Evolutionary conservation across 2,329 filamentous ascomycete species (phyloP), one percentile per base, ranked within the genome.

Genomic region (Fusarium concolor): DNA sequence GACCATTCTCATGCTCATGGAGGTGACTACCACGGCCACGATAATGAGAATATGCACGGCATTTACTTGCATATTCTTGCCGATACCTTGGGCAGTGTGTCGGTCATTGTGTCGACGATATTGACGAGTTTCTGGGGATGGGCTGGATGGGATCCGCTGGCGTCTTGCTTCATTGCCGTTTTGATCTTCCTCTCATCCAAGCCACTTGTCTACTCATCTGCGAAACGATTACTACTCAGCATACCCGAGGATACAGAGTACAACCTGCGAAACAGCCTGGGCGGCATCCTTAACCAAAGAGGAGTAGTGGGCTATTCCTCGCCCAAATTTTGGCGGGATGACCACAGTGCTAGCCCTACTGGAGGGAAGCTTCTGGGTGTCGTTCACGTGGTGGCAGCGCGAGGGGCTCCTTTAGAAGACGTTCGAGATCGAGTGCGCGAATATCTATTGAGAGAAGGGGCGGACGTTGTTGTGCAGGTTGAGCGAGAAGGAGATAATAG

Each of bases 21-120:
- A 28, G 76, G 82, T 51, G 78, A 82, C 59, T 77, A 71, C 64
- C 81, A 76, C 59, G 70, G 74, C n/a, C 91, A 94, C 74, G 91
- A 93, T 65, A 97, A 97, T 77, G 96, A 99, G 74, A 99, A 99
- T 76, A 97, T 99, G 94, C 82, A 96, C 72, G 96, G 96, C 14
- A 98, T 99, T 70, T 99, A 97, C 79, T 84, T 99, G 20, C 96
- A 99, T 75, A 92, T 99, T 50, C 85, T 98, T 28, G 96, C 96
- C 8, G 96, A 99, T 77, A 97, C 96, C 0, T 89, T 98, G 29
- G 96, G 96, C 26, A 97, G 94, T 55, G 92, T 94, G 2, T 96
- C 96, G 2, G 96, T 99, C 46, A 97, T 99, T 65, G 88, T 94
- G 33, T 97, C 94, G 10, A 99, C 96, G 0, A 82, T 93, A 1